Percentiles rank a stretch among this genome's conserved stretches.
These are phyloP conservation scores for Talaromyces verruculosus DNA, from an alignment of 2,329 filamentous ascomycete genomes.

Conservation along the genomic window DNA sequence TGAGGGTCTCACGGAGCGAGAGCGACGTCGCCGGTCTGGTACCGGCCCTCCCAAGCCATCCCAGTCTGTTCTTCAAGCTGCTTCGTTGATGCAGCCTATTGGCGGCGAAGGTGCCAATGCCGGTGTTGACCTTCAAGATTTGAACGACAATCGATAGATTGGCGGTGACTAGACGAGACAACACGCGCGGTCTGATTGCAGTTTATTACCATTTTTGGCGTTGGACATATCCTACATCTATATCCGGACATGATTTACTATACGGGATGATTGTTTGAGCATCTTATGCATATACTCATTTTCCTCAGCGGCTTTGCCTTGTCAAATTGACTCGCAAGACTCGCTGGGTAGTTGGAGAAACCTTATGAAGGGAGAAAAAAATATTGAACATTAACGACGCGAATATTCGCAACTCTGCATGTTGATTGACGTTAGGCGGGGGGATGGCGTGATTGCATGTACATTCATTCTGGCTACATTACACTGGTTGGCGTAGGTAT, in stretches of 20 bases:
- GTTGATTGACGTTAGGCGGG: constrained; percentile 1
- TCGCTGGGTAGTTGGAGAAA: not conserved
- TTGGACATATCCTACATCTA: constrained; percentile 11
- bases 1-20: constrained; percentile 53
- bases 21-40: constrained; percentile 61
- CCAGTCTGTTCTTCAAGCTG: constrained; percentile 37
- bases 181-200: not conserved
- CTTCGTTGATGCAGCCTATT: constrained; percentile 36
- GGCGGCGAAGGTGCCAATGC: constrained; percentile 30
- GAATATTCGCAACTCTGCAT: not conserved
- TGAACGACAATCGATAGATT: constrained; percentile 34
- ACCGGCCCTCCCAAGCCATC: constrained; percentile 55
- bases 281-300: constrained; percentile 10
- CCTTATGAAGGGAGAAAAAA: not conserved
- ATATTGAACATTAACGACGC: not conserved
- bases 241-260: constrained; percentile 1
- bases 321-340: not conserved
- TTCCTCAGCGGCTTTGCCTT: not conserved
- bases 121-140: constrained; percentile 40
- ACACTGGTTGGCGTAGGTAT: constrained; percentile 2
- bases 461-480: not conserved
- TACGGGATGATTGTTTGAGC: not conserved
- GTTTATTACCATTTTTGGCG: constrained; percentile 10
- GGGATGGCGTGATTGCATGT: constrained; percentile 10
- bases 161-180: not conserved